Base-by-base conservation (phyloP, 345 rosid genomes). In the Hypericum androsaemum region DNA sequence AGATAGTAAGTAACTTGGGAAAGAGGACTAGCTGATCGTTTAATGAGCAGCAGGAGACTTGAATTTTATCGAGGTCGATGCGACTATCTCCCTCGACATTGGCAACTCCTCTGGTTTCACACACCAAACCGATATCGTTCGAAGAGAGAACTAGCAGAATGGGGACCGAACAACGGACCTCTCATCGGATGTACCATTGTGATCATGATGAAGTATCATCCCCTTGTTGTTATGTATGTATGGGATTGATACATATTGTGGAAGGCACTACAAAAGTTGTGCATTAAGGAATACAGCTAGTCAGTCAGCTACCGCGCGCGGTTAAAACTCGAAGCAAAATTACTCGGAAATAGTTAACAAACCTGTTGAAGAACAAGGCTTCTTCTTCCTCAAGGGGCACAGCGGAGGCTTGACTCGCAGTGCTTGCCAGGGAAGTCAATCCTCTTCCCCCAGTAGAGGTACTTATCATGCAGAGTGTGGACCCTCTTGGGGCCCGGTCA, bases 351-450 rank as follows among this genome's bases (percentile, higher is more conserved):
- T 16, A n/a, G n/a, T n/a, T n/a, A n/a, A n/a, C n/a, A n/a, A 43
- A 82, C 98, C 96, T 84, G 40, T 80, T 69, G 43, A 88, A 77
- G 56, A 78, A 80, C 75, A 83, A 57, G 43, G 98, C 94, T 75
- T 92, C 98, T 61, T 92, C 98, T n/a, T n/a, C n/a, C n/a, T n/a
- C n/a, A n/a, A 8, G 88, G 94, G n/a, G 97, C 98, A 52, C 98
- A 92, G 64, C 97, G 65, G 53, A 92, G 94, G 72, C 97, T 88
- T 39, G 77, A 67, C 10, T 71, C 86, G 10, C 97, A 92, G 39
- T 88, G 84, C 76, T 85, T 85, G 28, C 98, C 98, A 7, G 97
- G 97, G 67, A 88, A 92, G 40, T 92, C 95, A 37, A 92, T 73
- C 67, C 80, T 77, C 56, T 65, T 37, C 6, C 98, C 98, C 98